These are phyloP conservation scores for Ceratocystis harringtonii DNA, from an alignment of 2,329 filamentous ascomycete species.

Conservation along the genomic window DNA sequence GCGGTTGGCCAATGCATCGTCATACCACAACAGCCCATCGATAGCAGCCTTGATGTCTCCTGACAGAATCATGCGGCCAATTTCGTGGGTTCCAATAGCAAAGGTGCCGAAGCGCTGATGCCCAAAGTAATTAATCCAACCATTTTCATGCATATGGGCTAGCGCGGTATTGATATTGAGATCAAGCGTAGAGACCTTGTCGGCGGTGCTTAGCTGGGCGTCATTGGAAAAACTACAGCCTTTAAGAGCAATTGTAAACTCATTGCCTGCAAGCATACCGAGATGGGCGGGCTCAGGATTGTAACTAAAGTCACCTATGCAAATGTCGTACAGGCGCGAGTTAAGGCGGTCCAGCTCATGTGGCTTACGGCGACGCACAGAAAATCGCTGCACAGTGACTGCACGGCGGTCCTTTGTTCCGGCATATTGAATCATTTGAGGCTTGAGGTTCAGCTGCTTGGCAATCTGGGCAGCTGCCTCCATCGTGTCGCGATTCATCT, in stretches of 20 bases:
- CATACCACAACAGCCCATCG: constrained; percentile 60
- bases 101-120: constrained; percentile 94
- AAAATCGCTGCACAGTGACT: constrained; percentile 70
- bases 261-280: constrained; percentile 74
- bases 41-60: constrained; percentile 70
- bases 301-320: constrained; percentile 71
- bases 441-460: constrained; percentile 57
- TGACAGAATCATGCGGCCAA: constrained; percentile 72
- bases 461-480: constrained; percentile 67
- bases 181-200: constrained; percentile 24
- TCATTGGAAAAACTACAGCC: constrained; percentile 40
- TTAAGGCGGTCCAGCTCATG: constrained; percentile 52
- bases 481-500: constrained; percentile 96
- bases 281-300: constrained; percentile 56
- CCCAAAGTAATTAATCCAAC: constrained; percentile 96
- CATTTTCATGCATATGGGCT: constrained; percentile 51
- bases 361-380: constrained; percentile 38
- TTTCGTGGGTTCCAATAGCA: constrained; percentile 64
- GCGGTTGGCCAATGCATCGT: constrained; percentile 40
- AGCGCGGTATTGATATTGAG: constrained; percentile 42
- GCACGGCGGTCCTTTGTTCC: constrained; percentile 85
- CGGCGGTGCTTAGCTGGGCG: constrained; percentile 19
- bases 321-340: constrained; percentile 44
- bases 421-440: constrained; percentile 58
- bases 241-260: constrained; percentile 83